These are phyloP conservation scores for Rhizopus delemar DNA, from an alignment of 371 early-diverging fungal species.

Conservation along the genomic window DNA sequence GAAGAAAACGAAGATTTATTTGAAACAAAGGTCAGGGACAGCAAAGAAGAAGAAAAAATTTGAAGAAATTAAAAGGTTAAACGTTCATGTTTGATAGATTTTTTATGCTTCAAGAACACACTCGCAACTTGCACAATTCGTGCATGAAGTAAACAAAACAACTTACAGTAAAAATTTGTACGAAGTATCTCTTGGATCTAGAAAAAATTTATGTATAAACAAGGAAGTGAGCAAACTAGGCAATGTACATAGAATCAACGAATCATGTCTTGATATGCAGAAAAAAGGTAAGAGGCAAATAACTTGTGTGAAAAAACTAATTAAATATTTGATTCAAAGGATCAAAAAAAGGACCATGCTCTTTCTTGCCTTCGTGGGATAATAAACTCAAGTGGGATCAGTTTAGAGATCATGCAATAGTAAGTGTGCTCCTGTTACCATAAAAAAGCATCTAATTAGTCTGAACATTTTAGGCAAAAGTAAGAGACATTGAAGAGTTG, in stretches of 20 bases:
- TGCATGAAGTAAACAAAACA: conserved; percentile 85
- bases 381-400: conserved; percentile 50
- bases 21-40: conserved; percentile 50
- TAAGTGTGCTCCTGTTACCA: conserved; percentile 5
- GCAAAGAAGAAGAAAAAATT: conserved; percentile 2
- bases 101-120: conserved; percentile 89
- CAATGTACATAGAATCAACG: conserved; percentile 65
- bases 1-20: conserved; percentile 43
- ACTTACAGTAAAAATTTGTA: conserved; percentile 58
- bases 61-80: background rate
- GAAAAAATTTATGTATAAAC: conserved; percentile 84
- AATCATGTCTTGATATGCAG: conserved; percentile 78
- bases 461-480: conserved; percentile 31
- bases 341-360: conserved; percentile 49
- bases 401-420: conserved; percentile 61
- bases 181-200: conserved; percentile 82
- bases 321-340: conserved; percentile 4
- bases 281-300: conserved; percentile 41
- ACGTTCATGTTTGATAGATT: conserved; percentile 38
- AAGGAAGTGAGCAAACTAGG: conserved; percentile 57
- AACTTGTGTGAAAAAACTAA: background rate
- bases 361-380: conserved; percentile 49
- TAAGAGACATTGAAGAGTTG: conserved; percentile 88
- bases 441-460: conserved; percentile 2
- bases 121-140: conserved; percentile 92